Evolutionary conservation across 805 yeast species (phyloP).

Genomic region (Pichia californica): DNA sequence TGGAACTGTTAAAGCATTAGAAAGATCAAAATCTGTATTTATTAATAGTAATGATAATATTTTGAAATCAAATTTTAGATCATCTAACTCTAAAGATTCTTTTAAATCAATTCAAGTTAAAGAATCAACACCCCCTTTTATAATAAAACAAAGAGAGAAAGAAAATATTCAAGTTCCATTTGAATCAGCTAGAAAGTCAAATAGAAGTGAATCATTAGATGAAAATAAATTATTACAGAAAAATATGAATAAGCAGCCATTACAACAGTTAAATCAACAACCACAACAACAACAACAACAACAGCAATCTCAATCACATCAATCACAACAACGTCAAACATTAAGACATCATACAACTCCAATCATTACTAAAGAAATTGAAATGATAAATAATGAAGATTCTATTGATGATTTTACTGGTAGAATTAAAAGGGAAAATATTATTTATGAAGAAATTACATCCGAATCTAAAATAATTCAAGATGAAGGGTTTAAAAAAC

Average conservation of each 20-base stretch:
- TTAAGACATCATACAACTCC: slow-evolving; percentile 13
- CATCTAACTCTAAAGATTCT: too few relatives aligned
- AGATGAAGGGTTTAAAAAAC: slow-evolving; percentile 16
- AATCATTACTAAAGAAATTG: slow-evolving; percentile 1
- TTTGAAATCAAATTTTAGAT: background rate
- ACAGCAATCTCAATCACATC: too few relatives aligned
- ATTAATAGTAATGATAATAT: background rate
- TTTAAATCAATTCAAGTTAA: too few relatives aligned
- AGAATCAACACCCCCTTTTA: too few relatives aligned
- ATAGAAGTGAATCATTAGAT: slow-evolving; percentile 2
- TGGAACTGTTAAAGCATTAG: slow-evolving; percentile 52
- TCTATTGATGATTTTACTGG: slow-evolving; percentile 17
- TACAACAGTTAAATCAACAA: too few relatives aligned
- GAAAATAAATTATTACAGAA: slow-evolving; percentile 10
- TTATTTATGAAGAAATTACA: slow-evolving; percentile 20
- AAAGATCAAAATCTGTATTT: slow-evolving; percentile 44
- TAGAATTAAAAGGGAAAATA: slow-evolving; percentile 16
- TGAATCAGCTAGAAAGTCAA: background rate
- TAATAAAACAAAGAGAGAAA: slow-evolving; percentile 4
- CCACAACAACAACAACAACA: slow-evolving; percentile 10
- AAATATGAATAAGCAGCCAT: slow-evolving; percentile 6
- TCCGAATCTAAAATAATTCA: slow-evolving; percentile 20
- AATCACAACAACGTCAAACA: slow-evolving; percentile 7
- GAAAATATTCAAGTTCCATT: slow-evolving; percentile 1
- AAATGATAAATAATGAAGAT: slow-evolving; percentile 6